These are phyloP conservation scores for Sarcomyxa edulis DNA, from an alignment of 768 basidiomycete genomes.

Conservation along the genomic window DNA sequence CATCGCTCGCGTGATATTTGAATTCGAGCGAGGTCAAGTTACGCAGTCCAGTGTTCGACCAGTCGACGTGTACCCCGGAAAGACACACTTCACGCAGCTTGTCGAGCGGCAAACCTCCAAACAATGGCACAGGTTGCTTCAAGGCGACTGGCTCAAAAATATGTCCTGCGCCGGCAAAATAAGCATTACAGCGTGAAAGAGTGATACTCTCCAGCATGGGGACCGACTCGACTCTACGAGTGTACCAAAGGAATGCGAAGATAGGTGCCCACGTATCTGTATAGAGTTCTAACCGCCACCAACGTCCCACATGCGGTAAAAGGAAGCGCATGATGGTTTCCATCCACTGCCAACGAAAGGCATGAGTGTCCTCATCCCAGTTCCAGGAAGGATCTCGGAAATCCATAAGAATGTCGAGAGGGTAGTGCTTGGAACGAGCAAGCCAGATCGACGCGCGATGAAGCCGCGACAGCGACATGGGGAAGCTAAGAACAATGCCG, in stretches of 20 bases:
- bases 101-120: constrained; percentile 30
- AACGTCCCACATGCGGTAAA: constrained; percentile 38
- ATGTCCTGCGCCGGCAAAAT: constrained; percentile 40
- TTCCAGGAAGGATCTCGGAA: constrained; percentile 54
- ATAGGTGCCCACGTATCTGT: constrained; percentile 60
- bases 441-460: constrained; percentile 32
- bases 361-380: constrained; percentile 47
- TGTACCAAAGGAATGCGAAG: constrained; percentile 41
- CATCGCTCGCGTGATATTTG: constrained; percentile 50
- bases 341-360: constrained; percentile 38
- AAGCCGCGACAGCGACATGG: constrained; percentile 32
- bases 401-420: constrained; percentile 50
- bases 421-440: constrained; percentile 35
- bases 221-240: constrained; percentile 23
- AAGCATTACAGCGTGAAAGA: constrained; percentile 55
- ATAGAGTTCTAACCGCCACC: constrained; percentile 44
- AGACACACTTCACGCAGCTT: constrained; percentile 38
- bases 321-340: constrained; percentile 38
- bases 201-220: constrained; percentile 35
- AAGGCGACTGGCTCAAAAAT: constrained; percentile 38
- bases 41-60: constrained; percentile 34
- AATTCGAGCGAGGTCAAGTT: constrained; percentile 44
- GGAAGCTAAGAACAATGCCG: constrained; percentile 39
- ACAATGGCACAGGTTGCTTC: constrained; percentile 35
- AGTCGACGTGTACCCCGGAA: constrained; percentile 55